phyloP scores from a whole-genome alignment of 495 filamentous ascomycete species.

The Jackrogersella multiformis region DNA sequence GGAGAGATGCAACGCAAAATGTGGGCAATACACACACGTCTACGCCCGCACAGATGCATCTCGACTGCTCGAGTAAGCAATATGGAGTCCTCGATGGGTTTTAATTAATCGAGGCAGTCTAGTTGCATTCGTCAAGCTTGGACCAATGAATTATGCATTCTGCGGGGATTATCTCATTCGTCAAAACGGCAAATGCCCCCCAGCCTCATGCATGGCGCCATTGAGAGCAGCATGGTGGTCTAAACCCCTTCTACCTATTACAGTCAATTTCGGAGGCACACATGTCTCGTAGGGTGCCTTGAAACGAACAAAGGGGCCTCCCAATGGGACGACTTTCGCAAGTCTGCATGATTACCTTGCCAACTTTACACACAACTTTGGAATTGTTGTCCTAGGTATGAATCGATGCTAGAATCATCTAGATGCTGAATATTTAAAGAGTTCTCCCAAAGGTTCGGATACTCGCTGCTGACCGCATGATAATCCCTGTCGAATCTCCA shows the following conservation, averaged over 20 bases:
- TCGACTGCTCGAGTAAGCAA: conserved; percentile 39
- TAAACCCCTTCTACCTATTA: conserved; percentile 32
- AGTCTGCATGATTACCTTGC: conserved; percentile 18
- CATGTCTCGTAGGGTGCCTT: conserved; percentile 39
- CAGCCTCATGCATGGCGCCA: conserved; percentile 41
- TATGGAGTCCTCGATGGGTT: conserved; percentile 32
- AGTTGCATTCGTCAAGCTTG: conserved; percentile 34
- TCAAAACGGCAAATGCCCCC: conserved; percentile 32
- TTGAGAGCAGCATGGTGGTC: conserved; percentile 25
- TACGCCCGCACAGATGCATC: conserved; percentile 38
- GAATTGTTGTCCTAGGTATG: conserved; percentile 10
- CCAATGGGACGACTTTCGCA: conserved; percentile 34
- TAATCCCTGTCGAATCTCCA: conserved; percentile 8
- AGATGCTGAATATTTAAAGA: conserved; percentile 6
- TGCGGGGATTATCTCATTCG: conserved; percentile 47
- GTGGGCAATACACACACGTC: conserved; percentile 26
- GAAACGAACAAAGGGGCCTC: conserved; percentile 39
- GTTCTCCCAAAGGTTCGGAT: conserved; percentile 17
- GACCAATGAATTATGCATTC: conserved; percentile 35
- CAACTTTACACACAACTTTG: conserved; percentile 1
- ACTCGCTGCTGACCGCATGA: conserved; percentile 26
- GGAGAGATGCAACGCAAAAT: conserved; percentile 43
- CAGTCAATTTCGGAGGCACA: conserved; percentile 34
- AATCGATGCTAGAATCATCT: conserved; percentile 3
- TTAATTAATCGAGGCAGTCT: conserved; percentile 39